These are phyloP conservation scores for Uncinocarpus reesii DNA, from an alignment of 2,329 filamentous ascomycete genomes.

Conservation along the genomic window DNA sequence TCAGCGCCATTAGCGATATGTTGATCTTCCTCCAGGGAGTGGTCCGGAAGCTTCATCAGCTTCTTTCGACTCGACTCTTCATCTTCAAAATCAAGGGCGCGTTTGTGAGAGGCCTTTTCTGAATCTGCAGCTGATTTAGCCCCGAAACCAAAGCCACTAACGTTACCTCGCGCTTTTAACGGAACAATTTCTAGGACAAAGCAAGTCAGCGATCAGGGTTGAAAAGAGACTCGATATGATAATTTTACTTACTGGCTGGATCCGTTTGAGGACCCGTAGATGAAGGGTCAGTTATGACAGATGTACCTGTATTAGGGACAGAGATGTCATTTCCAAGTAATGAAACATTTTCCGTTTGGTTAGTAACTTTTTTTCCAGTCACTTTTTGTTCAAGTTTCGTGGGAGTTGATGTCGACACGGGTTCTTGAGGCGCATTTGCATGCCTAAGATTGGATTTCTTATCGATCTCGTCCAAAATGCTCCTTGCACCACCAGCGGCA, in stretches of 20 bases:
- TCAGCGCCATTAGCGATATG: constrained; percentile 46
- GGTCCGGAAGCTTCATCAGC: constrained; percentile 77
- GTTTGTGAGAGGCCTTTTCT: constrained; percentile 59
- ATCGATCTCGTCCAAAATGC: constrained; percentile 62
- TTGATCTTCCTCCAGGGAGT: constrained; percentile 55
- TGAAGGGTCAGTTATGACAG: constrained; percentile 28
- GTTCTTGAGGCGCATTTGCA: constrained; percentile 32
- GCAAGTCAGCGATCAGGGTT: constrained; percentile 9
- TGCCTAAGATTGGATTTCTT: constrained; percentile 47
- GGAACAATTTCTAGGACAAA: constrained; percentile 39
- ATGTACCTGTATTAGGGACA: constrained; percentile 40
- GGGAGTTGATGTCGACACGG: constrained; percentile 49
- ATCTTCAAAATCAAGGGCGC: constrained; percentile 74
- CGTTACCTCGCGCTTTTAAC: constrained; percentile 57
- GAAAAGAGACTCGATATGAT: no score
- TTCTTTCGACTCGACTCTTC: constrained; percentile 80
- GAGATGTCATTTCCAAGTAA: constrained; percentile 46
- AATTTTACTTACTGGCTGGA: constrained; percentile 32
- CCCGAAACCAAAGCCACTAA: constrained; percentile 73
- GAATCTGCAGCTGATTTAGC: constrained; percentile 54
- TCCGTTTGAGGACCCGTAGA: constrained; percentile 31
- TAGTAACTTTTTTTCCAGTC: constrained; percentile 66
- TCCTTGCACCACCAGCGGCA: constrained; percentile 54
- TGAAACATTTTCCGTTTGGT: constrained; percentile 46
- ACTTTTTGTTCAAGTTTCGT: constrained; percentile 82